Conservation (phyloP, 2,329 filamentous ascomycete genomes). For the Aspergillus candidus region DNA sequence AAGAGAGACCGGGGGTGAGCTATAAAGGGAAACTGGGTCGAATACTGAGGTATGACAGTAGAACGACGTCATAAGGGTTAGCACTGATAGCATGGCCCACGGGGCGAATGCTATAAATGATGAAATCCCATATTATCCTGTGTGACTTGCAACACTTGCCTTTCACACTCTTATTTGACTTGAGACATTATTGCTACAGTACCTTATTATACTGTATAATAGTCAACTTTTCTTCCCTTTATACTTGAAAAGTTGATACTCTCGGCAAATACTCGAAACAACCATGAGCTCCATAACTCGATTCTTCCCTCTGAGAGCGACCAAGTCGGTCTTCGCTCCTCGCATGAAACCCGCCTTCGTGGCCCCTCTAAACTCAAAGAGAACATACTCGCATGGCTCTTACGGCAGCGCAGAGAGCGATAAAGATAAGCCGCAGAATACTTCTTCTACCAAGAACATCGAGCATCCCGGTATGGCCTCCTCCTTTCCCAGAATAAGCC, state of each 20-base stretch:
- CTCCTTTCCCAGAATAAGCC: neutral
- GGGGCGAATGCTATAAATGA: too few relatives aligned
- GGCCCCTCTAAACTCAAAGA: neutral
- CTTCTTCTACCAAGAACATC: slow-evolving; percentile 13
- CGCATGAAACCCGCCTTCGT: neutral
- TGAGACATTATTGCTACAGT: too few relatives aligned
- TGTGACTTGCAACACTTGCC: too few relatives aligned
- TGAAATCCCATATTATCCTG: too few relatives aligned
- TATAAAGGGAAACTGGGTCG: too few relatives aligned
- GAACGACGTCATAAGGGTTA: too few relatives aligned
- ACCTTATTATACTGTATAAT: too few relatives aligned
- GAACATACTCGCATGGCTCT: slow-evolving; percentile 15
- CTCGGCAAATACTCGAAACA: neutral
- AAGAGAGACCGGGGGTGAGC: too few relatives aligned
- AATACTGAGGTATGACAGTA: too few relatives aligned
- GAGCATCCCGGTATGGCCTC: slow-evolving; percentile 20
- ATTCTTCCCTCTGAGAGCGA: neutral
- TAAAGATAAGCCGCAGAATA: slow-evolving; percentile 5
- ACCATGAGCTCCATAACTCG: slow-evolving; percentile 3
- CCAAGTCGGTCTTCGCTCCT: neutral
- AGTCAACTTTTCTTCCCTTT: too few relatives aligned
- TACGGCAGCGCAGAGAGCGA: slow-evolving; percentile 15
- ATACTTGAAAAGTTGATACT: neutral
- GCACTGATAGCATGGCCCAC: too few relatives aligned
- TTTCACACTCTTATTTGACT: too few relatives aligned